Percentiles rank a stretch among this genome's conserved stretches.
These are phyloP conservation scores for Dryas drummondii DNA, from an alignment of 306 rosid species.

Conservation along the genomic window DNA sequence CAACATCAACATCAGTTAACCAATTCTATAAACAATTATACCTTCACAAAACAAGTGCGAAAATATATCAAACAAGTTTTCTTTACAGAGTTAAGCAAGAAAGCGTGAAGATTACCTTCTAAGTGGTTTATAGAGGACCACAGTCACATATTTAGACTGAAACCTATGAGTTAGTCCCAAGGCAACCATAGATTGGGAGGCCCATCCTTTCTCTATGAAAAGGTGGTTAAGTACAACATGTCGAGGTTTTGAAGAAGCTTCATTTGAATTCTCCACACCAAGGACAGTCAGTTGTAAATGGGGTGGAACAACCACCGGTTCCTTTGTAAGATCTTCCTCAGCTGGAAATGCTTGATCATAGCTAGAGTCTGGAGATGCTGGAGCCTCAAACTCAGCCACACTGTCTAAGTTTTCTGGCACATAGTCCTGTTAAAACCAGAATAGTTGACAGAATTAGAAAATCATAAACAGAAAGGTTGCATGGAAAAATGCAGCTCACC, in stretches of 20 bases:
- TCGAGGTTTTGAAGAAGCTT: slow-evolving; percentile 65
- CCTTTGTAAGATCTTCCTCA: slow-evolving; percentile 85
- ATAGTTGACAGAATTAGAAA: background rate
- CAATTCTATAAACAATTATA: too few species aligned
- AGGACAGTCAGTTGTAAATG: slow-evolving; percentile 81
- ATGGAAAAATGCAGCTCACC: background rate
- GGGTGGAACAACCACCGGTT: slow-evolving; percentile 71
- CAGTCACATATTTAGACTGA: slow-evolving; percentile 83
- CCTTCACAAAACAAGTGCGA: slow-evolving; percentile 9
- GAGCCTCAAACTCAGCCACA: slow-evolving; percentile 73
- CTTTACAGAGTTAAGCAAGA: slow-evolving; percentile 47
- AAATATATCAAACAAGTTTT: slow-evolving; percentile 3
- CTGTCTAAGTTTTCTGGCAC: slow-evolving; percentile 74
- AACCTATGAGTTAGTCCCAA: slow-evolving; percentile 88
- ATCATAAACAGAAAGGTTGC: background rate
- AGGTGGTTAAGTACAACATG: slow-evolving; percentile 92
- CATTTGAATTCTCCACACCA: slow-evolving; percentile 58
- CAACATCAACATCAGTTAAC: too few species aligned
- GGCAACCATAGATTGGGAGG: slow-evolving; percentile 83
- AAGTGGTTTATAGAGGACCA: slow-evolving; percentile 89
- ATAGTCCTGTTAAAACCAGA: slow-evolving; percentile 55
- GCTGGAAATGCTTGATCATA: slow-evolving; percentile 63
- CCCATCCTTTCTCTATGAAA: slow-evolving; percentile 81
- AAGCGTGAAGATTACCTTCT: slow-evolving; percentile 43
- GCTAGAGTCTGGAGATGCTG: slow-evolving; percentile 79